phyloP scores from a whole-genome alignment of 169 alveolate species.

The Plasmodium gallinaceum region DNA sequence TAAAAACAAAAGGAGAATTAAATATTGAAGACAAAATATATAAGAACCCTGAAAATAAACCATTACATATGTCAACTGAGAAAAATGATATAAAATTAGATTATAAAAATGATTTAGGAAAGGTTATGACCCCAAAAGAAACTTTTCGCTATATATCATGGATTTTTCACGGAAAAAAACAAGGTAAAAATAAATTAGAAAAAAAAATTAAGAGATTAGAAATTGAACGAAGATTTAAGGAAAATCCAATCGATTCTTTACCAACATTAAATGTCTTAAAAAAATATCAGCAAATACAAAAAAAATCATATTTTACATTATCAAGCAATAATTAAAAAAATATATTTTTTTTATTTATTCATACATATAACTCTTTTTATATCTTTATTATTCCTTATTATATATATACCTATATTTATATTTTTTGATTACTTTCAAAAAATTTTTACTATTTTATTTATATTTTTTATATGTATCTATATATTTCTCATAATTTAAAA shows the following conservation, averaged over 20 bases:
- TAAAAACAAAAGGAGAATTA: constrained; percentile 84
- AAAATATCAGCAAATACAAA: constrained; percentile 79
- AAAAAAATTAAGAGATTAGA: constrained; percentile 81
- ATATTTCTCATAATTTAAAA: too few species aligned
- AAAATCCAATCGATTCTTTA: constrained; percentile 83
- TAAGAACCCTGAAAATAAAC: constrained; percentile 76
- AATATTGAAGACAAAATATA: constrained; percentile 73
- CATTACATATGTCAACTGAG: constrained; percentile 68
- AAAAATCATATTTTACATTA: constrained; percentile 79
- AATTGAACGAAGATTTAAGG: constrained; percentile 78
- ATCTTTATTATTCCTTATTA: not conserved
- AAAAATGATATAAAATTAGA: constrained; percentile 81
- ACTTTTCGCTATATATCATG: constrained; percentile 84
- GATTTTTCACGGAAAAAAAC: constrained; percentile 86
- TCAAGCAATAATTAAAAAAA: constrained; percentile 26
- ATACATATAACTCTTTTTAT: not conserved
- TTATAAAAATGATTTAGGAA: constrained; percentile 82
- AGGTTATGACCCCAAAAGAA: constrained; percentile 86
- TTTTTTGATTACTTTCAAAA: too few species aligned
- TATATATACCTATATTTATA: too few species aligned
- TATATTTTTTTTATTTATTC: not conserved
- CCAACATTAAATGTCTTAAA: constrained; percentile 85
- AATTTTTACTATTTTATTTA: too few species aligned
- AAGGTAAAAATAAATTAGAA: constrained; percentile 85
- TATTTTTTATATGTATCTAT: too few species aligned